Base-by-base conservation (phyloP, 1,284 basidiomycete species). In the Pisolithus thermaeus region DNA sequence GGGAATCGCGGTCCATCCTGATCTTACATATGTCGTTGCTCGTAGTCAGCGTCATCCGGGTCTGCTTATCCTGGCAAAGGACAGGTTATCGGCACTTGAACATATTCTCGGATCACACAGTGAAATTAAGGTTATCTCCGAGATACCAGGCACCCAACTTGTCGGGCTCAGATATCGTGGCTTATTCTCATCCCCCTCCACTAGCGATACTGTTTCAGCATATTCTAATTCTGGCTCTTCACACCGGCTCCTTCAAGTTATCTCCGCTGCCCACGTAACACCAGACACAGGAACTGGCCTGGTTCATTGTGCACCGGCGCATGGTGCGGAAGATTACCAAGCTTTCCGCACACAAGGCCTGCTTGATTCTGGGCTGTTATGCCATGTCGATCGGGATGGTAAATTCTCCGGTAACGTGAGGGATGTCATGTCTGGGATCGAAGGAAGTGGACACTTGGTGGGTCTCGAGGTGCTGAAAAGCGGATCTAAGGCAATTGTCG, bases 251-350 rank as follows among this genome's bases (percentile, higher is more conserved):
- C 35, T 50, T n/a, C 70, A 72, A 12, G 66, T 85, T 43, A 70
- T 84, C 22, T 60, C 77, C 30, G 76, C 84, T 45, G 63, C 70
- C 14, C 90, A 97, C 61, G 96, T 99, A 16, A 94, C 90, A 0
- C 72, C 87, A 0, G 79, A 86, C 18, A 90, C 93, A 11, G 96
- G 97, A n/a, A 98, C 96, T 1, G 96, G 96, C 35, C 78, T 98
- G 1, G 97, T 99, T 0, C 96, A 99, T 64, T 92, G 88, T 55
- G 96, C 96, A 0, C 95, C 96, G 5, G 94, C 92, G 0, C 97
- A 99, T 60, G 96, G 96, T 28, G 79, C 83, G 12, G 96, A 99
- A 58, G 97, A 99, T 67, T 98, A 97, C 63, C 75, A 79, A 22
- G 77, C 81, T 3, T 92, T 90, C 70, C 78, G 76, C 50, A 56